A percentile compares a stretch with the other conserved stretches of the same genome.
Conservation (phyloP, 2,329 filamentous ascomycete species). For the Pyrenophora tritici-repentis region DNA sequence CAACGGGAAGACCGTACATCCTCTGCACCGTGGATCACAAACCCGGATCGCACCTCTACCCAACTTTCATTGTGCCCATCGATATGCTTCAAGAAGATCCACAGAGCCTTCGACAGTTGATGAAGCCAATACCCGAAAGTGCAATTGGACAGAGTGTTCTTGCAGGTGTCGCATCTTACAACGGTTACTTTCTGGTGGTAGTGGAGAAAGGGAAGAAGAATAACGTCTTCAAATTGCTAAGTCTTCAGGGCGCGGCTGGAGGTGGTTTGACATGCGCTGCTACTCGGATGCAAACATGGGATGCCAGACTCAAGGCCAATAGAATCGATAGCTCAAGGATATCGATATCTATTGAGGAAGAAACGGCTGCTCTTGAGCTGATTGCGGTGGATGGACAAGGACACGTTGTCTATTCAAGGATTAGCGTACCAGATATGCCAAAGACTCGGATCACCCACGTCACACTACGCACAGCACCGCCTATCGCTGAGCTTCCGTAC, state of each 20-base stretch:
- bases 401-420: slow-evolving; percentile 15
- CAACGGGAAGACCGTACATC: slow-evolving; percentile 19
- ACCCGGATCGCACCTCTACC: slow-evolving; percentile 19
- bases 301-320: slow-evolving; percentile 8
- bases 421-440: slow-evolving; percentile 23
- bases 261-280: slow-evolving; percentile 21
- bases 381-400: slow-evolving; percentile 24
- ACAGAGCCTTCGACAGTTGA: slow-evolving; percentile 2
- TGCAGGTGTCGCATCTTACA: slow-evolving; percentile 17
- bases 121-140: slow-evolving; percentile 13
- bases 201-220: slow-evolving; percentile 14
- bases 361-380: slow-evolving; percentile 18
- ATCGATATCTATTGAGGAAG: slow-evolving; percentile 22
- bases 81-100: slow-evolving; percentile 4
- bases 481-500: slow-evolving; percentile 3
- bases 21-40: slow-evolving; percentile 26
- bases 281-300: slow-evolving; percentile 8
- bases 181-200: slow-evolving; percentile 22
- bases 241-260: slow-evolving; percentile 11
- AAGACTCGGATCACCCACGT: not conserved
- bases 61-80: slow-evolving; percentile 25
- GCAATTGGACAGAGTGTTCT: slow-evolving; percentile 15
- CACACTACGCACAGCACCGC: not conserved
- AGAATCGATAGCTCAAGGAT: slow-evolving; percentile 12
- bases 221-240: slow-evolving; percentile 18